Evolutionary conservation across 1,139 yeast species (phyloP).

Genomic region (Nadsonia commutata): DNA sequence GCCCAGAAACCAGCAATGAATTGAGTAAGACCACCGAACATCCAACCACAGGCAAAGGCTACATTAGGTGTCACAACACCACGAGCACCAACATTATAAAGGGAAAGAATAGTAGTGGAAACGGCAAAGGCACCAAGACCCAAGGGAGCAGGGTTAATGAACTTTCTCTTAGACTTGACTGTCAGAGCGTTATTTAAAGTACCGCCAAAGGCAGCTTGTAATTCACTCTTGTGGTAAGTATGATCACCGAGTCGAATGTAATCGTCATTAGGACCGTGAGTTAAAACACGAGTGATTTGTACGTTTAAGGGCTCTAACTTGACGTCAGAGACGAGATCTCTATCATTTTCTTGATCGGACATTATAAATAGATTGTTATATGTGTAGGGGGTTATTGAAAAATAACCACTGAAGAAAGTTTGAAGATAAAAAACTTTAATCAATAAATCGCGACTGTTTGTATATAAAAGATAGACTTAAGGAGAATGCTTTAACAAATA

Average conservation of each 20-base stretch:
- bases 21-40: conserved; percentile 75
- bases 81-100: conserved; percentile 45
- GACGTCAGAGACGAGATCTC: too few relatives aligned
- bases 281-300: not conserved
- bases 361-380: too few relatives aligned
- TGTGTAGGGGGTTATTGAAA: too few relatives aligned
- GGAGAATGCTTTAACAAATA: too few relatives aligned
- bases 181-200: conserved; percentile 45
- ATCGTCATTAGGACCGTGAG: conserved; percentile 1
- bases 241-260: conserved; percentile 1
- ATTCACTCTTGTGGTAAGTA: conserved; percentile 2
- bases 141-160: conserved; percentile 79
- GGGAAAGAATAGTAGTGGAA: conserved; percentile 64
- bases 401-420: too few relatives aligned
- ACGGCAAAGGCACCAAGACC: conserved; percentile 75
- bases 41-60: conserved; percentile 58
- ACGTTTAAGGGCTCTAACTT: too few relatives aligned
- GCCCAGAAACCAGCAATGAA: conserved; percentile 67
- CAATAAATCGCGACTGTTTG: too few relatives aligned
- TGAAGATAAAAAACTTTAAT: too few relatives aligned
- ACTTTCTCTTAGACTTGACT: conserved; percentile 50
- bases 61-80: conserved; percentile 37
- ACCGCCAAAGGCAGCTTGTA: conserved; percentile 26
- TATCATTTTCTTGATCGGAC: too few relatives aligned
- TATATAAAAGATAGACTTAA: too few relatives aligned